Percentiles rank a stretch among this genome's conserved stretches.
These are phyloP conservation scores for Diospyros kaki DNA, from an alignment of 148 eudicot species.

Conservation along the genomic window DNA sequence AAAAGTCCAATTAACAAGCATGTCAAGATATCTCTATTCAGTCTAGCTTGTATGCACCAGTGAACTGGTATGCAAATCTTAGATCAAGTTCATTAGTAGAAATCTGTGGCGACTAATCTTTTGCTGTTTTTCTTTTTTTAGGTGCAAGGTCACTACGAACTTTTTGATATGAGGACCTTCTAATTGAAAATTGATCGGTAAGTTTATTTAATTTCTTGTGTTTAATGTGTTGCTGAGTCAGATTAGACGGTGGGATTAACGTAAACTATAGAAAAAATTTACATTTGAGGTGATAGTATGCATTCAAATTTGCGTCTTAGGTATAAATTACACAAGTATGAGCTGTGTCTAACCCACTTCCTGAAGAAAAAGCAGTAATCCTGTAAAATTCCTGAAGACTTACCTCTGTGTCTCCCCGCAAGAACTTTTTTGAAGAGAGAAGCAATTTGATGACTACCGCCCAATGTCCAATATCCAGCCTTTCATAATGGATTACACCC, in stretches of 20 bases:
- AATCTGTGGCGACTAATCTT: no score
- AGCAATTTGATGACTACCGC: background rate
- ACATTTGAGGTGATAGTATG: background rate
- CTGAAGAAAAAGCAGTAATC: background rate
- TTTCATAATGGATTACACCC: conserved; percentile 16
- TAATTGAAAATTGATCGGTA: no score
- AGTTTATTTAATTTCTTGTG: background rate
- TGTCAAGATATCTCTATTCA: no score
- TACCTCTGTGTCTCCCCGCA: background rate
- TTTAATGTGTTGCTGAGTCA: background rate
- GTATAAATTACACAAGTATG: background rate
- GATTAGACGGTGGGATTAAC: background rate
- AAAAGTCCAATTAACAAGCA: no score
- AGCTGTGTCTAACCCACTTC: conserved; percentile 4
- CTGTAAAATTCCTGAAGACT: background rate
- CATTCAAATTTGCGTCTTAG: background rate
- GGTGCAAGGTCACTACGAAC: no score
- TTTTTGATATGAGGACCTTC: no score
- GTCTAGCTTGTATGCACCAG: no score
- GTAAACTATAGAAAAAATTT: no score
- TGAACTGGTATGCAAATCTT: no score
- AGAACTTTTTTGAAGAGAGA: background rate
- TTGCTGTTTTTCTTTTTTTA: no score
- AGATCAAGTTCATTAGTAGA: no score
- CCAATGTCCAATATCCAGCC: background rate